Base-by-base conservation (phyloP, 441 rosid species). In the Populus tomentosa region DNA sequence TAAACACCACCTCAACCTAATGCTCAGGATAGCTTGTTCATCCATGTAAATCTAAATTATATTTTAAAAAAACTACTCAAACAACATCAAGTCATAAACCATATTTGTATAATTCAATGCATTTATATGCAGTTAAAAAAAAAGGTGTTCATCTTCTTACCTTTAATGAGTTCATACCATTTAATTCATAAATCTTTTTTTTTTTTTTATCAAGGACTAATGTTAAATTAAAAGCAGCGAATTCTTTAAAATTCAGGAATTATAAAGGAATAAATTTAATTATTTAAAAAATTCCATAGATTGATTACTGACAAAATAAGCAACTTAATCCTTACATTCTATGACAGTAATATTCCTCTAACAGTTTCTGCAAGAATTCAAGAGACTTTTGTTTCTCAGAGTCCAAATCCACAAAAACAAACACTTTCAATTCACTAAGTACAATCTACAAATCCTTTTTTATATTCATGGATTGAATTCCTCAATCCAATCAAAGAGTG, bases 401-500 rank as follows among this genome's bases (percentile, higher is more conserved):
- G 13, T 33, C 33, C 11, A 62, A 6, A 14, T 5, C 18, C 30
- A 28, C 32, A 23, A 42, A 53, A 53, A 59, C 14, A 18, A n/a
- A 18, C 69, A 5, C n/a, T 11, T 10, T 4, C 32, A 1, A 30
- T 16, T 23, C 69, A 30, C 6, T 10, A 53, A 53, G n/a, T 23
- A 23, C 69, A 68, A 67, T 78, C 64, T 65, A 61, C 61, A 81
- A 78, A 73, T 53, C 9, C 61, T 50, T 30, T 46, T 4, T 4
- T 11, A 28, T 28, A 10, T 10, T 3, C 6, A 38, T 21, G 46
- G 30, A 24, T n/a, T 59, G 59, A 67, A 36, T 20, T 70, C 35
- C 72, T 36, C 40, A 32, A 40, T 33, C 56, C 76, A 67, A 81
- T 66, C 61, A 78, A 81, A 76, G 69, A 78, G 77, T 74, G 69